A percentile compares a stretch with the other conserved stretches of the same genome.
Evolutionary conservation across 345 rosid species (phyloP).

Genomic region (Abelmoschus esculentus): DNA sequence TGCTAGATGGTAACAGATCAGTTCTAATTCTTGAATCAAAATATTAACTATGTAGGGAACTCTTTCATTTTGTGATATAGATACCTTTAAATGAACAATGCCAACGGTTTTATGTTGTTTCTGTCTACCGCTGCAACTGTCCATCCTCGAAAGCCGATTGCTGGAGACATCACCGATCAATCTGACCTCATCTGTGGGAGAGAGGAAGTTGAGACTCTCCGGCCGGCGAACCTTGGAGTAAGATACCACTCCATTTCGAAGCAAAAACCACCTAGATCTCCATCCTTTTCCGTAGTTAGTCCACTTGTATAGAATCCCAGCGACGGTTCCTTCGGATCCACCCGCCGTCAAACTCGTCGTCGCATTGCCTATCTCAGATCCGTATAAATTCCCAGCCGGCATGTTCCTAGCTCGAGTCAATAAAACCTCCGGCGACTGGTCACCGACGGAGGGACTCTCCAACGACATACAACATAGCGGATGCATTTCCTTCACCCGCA

Average conservation of each 20-base stretch:
- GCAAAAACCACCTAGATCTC: conserved; percentile 88
- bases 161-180: conserved; percentile 67
- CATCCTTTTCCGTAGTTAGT: conserved; percentile 96
- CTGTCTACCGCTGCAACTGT: conserved; percentile 49
- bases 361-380: background rate
- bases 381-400: conserved; percentile 13
- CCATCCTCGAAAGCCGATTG: conserved; percentile 44
- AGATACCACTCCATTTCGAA: conserved; percentile 67
- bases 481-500: conserved; percentile 91
- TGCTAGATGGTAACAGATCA: background rate
- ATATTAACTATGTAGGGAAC: conserved; percentile 8
- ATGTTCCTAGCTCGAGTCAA: conserved; percentile 53
- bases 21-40: conserved; percentile 20
- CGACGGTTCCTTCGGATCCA: conserved; percentile 60
- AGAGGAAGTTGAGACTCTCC: conserved; percentile 44
- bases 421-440: conserved; percentile 49
- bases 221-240: conserved; percentile 74
- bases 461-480: conserved; percentile 85
- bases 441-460: conserved; percentile 59
- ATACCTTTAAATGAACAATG: conserved; percentile 86
- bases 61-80: background rate
- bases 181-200: conserved; percentile 48
- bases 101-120: conserved; percentile 59
- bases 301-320: conserved; percentile 90
- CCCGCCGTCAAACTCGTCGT: conserved; percentile 20